Evolutionary conservation across 2,329 filamentous ascomycete species (phyloP).

Genomic region (Pseudogymnoascus sp.): DNA sequence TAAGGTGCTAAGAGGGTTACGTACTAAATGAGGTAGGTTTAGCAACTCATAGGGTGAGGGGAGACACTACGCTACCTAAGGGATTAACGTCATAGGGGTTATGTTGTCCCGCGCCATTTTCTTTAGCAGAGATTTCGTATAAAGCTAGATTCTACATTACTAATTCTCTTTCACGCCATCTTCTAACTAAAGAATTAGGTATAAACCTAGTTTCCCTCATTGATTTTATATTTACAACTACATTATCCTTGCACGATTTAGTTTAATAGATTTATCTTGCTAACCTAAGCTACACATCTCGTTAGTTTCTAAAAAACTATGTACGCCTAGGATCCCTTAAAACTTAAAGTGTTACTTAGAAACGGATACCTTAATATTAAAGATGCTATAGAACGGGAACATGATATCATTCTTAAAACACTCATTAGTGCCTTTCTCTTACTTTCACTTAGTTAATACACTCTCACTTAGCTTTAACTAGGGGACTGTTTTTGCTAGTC

Average conservation of each 20-base stretch:
- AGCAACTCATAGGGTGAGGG: background rate
- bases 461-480: background rate
- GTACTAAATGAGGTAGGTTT: no score
- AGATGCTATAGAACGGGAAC: background rate
- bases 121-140: background rate
- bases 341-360: background rate
- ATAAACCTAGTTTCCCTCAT: background rate
- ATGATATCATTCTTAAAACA: background rate
- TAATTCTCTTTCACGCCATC: background rate
- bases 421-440: background rate
- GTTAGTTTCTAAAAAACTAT: background rate
- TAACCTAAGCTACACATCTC: background rate
- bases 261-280: background rate
- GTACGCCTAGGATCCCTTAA: background rate
- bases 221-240: background rate
- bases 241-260: background rate
- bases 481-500: background rate
- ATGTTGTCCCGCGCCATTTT: background rate
- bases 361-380: background rate
- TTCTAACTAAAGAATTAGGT: background rate
- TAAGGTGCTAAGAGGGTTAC: no score
- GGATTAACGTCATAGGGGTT: background rate
- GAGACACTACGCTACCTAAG: background rate
- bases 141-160: background rate
- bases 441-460: background rate